These are phyloP conservation scores for Phytophthora rubi DNA, from an alignment of 352 stramenopile species.

Conservation along the genomic window DNA sequence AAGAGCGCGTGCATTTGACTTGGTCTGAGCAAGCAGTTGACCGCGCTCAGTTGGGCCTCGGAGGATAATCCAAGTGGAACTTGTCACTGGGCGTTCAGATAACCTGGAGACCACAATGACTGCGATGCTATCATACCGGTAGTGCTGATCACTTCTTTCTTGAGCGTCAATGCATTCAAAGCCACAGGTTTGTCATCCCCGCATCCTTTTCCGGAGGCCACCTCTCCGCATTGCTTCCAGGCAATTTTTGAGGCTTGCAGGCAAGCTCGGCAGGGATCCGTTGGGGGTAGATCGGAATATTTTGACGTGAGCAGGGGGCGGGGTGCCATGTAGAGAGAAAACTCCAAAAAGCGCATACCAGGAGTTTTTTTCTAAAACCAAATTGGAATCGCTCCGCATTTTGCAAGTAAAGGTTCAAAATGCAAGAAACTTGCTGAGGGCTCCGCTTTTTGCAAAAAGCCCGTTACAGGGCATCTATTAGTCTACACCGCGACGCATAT, in stretches of 20 bases:
- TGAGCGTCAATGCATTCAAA: neutral
- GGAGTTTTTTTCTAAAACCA: too few relatives aligned
- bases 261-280: constrained; percentile 1
- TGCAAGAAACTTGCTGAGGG: too few relatives aligned
- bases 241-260: constrained; percentile 10
- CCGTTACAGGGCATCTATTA: neutral
- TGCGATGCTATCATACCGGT: too few relatives aligned
- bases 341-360: too few relatives aligned
- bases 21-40: neutral
- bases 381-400: too few relatives aligned
- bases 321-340: too few relatives aligned
- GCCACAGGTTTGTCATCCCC: constrained; percentile 2
- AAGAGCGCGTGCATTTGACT: neutral
- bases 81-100: too few relatives aligned
- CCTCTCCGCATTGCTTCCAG: constrained; percentile 4
- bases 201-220: constrained; percentile 5
- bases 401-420: too few relatives aligned
- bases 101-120: too few relatives aligned
- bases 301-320: constrained; percentile 21
- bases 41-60: too few relatives aligned
- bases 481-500: neutral
- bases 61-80: too few relatives aligned
- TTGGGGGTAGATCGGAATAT: constrained; percentile 22
- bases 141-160: neutral
- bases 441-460: too few relatives aligned